phyloP scores from a whole-genome alignment of 2,329 filamentous ascomycete species.

The Colletotrichum theobromicola region DNA sequence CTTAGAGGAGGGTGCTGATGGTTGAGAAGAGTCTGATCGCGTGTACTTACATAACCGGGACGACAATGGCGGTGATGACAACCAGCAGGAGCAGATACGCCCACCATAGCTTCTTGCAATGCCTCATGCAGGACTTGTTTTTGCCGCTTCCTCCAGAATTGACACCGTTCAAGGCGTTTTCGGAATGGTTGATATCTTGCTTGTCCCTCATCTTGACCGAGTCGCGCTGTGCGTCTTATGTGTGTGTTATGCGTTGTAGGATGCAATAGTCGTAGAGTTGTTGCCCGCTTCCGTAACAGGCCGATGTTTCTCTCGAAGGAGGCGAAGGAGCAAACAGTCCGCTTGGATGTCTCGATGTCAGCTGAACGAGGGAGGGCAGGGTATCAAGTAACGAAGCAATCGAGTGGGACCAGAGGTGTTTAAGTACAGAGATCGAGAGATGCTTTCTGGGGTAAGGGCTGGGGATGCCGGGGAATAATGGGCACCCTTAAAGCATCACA shows the following conservation, averaged over 20 bases:
- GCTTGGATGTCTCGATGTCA: constrained; percentile 1
- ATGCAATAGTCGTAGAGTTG: background rate
- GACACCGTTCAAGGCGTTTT: constrained; percentile 30
- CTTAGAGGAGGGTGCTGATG: background rate
- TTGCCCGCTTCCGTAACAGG: background rate
- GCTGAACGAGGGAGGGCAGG: background rate
- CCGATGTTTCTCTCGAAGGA: background rate
- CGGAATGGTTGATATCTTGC: constrained; percentile 37
- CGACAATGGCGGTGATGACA: constrained; percentile 56
- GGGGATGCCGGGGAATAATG: constrained; percentile 7
- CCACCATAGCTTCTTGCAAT: constrained; percentile 68
- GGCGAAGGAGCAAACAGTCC: background rate
- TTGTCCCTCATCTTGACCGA: constrained; percentile 43
- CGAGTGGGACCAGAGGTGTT: constrained; percentile 13
- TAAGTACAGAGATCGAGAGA: constrained; percentile 18
- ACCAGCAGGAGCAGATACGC: constrained; percentile 57
- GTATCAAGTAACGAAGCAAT: background rate
- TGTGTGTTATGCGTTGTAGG: background rate
- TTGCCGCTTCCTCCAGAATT: constrained; percentile 27
- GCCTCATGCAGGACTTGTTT: constrained; percentile 46
- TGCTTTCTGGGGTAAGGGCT: constrained; percentile 15
- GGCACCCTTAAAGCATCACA: constrained; percentile 7
- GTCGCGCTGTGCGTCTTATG: background rate
- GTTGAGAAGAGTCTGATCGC: background rate
- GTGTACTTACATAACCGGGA: constrained; percentile 63